phyloP scores from a whole-genome alignment of 768 basidiomycete genomes.

The Suillus bovinus region DNA sequence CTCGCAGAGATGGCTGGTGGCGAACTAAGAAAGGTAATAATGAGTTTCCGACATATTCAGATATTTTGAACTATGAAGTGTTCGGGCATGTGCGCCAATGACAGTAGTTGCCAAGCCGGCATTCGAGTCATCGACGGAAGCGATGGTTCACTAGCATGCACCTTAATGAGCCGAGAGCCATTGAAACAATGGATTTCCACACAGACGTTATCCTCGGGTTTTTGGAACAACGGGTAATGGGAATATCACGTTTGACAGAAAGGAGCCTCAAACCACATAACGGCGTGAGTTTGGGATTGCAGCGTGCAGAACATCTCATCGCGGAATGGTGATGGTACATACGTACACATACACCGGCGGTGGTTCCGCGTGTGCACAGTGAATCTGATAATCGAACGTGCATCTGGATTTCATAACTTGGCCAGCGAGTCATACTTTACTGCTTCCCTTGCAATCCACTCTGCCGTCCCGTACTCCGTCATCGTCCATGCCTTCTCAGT shows the following conservation, averaged over 20 bases:
- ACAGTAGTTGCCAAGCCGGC: neutral
- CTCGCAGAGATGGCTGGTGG: neutral
- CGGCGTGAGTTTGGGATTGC: neutral
- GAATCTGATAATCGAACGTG: neutral
- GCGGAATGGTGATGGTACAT: neutral
- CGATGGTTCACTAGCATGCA: too few relatives aligned
- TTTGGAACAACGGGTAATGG: too few relatives aligned
- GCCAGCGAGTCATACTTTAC: constrained; percentile 7
- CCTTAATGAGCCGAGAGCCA: neutral
- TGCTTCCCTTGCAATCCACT: constrained; percentile 22
- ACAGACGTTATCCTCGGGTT: neutral
- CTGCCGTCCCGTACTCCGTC: constrained; percentile 16
- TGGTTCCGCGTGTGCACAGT: neutral
- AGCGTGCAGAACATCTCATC: neutral
- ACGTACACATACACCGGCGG: neutral
- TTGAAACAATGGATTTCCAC: neutral
- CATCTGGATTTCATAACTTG: neutral
- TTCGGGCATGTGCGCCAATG: neutral
- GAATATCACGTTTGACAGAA: neutral
- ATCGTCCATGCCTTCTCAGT: constrained; percentile 18
- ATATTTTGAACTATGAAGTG: neutral
- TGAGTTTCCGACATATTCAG: neutral
- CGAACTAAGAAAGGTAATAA: neutral
- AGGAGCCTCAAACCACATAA: neutral
- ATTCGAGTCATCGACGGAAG: neutral